Percentiles rank a stretch among this genome's conserved stretches.
These are phyloP conservation scores for Trichothecium sympodiale DNA, from an alignment of 2,329 filamentous ascomycete species.

Conservation along the genomic window DNA sequence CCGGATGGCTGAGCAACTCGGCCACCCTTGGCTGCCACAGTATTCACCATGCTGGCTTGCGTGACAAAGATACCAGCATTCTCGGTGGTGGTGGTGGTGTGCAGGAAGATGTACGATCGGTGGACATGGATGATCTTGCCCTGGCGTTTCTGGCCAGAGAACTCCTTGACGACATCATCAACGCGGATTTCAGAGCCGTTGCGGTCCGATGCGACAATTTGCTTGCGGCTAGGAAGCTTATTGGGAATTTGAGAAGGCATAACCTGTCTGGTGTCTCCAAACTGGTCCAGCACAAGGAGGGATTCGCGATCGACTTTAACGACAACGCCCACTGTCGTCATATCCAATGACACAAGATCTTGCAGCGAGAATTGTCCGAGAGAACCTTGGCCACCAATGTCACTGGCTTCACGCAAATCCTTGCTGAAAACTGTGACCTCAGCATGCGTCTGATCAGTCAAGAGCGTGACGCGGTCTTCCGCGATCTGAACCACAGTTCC, in stretches of 20 bases:
- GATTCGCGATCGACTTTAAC: slow-evolving; percentile 94
- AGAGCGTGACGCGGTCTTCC: slow-evolving; percentile 82
- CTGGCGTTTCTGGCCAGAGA: slow-evolving; percentile 70
- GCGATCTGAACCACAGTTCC: slow-evolving; percentile 93
- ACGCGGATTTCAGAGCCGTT: slow-evolving; percentile 86
- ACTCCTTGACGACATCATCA: slow-evolving; percentile 88
- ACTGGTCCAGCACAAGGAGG: slow-evolving; percentile 80
- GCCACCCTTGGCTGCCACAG: slow-evolving; percentile 88
- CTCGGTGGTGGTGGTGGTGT: slow-evolving; percentile 73
- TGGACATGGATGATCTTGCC: slow-evolving; percentile 92
- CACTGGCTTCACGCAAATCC: slow-evolving; percentile 84
- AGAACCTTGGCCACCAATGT: slow-evolving; percentile 75
- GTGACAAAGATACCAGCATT: slow-evolving; percentile 86
- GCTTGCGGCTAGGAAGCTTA: slow-evolving; percentile 70
- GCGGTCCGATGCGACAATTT: slow-evolving; percentile 82
- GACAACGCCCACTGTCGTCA: slow-evolving; percentile 83
- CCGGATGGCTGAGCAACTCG: slow-evolving; percentile 51
- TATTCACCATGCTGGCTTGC: slow-evolving; percentile 74
- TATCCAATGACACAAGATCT: slow-evolving; percentile 88
- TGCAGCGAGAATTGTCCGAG: slow-evolving; percentile 86
- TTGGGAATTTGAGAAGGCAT: slow-evolving; percentile 89
- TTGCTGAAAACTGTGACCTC: slow-evolving; percentile 98
- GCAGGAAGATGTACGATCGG: slow-evolving; percentile 82
- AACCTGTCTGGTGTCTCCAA: slow-evolving; percentile 68
- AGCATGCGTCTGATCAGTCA: slow-evolving; percentile 84